Conservation (phyloP, 1,284 basidiomycete genomes). For the Neolentinus lepideus region DNA sequence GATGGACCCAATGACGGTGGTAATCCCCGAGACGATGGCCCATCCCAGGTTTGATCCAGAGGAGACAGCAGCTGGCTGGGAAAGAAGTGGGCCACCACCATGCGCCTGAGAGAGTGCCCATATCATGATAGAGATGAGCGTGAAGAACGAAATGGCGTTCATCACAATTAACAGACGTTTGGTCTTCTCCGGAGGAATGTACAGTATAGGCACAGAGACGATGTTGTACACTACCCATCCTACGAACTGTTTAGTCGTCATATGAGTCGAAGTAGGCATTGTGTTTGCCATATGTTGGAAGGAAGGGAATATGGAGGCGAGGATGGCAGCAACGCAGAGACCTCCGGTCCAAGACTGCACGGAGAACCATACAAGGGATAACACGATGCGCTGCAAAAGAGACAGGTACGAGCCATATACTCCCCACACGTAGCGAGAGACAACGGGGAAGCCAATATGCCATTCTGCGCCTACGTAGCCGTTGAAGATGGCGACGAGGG, state of each 20-base stretch:
- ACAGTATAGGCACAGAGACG: slow-evolving; percentile 12
- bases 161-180: slow-evolving; percentile 11
- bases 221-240: slow-evolving; percentile 14
- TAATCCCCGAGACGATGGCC: slow-evolving; percentile 12
- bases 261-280: slow-evolving; percentile 3
- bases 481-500: slow-evolving; percentile 9
- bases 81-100: slow-evolving; percentile 10
- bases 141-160: slow-evolving; percentile 12
- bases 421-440: slow-evolving; percentile 13
- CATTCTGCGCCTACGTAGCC: slow-evolving; percentile 12
- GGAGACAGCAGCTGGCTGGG: slow-evolving; percentile 6
- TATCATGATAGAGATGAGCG: not conserved
- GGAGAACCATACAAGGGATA: slow-evolving; percentile 14
- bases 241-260: slow-evolving; percentile 11
- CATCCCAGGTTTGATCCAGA: slow-evolving; percentile 8
- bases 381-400: slow-evolving; percentile 11
- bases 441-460: slow-evolving; percentile 14
- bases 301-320: slow-evolving; percentile 10
- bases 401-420: slow-evolving; percentile 13
- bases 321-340: slow-evolving; percentile 8
- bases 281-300: slow-evolving; percentile 8
- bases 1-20: slow-evolving; percentile 12
- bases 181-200: slow-evolving; percentile 13
- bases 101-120: slow-evolving; percentile 1
- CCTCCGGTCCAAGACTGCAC: slow-evolving; percentile 13